Evolutionary conservation across 371 early-diverging fungal genomes (phyloP).

Genomic region (Mucor irregularis): DNA sequence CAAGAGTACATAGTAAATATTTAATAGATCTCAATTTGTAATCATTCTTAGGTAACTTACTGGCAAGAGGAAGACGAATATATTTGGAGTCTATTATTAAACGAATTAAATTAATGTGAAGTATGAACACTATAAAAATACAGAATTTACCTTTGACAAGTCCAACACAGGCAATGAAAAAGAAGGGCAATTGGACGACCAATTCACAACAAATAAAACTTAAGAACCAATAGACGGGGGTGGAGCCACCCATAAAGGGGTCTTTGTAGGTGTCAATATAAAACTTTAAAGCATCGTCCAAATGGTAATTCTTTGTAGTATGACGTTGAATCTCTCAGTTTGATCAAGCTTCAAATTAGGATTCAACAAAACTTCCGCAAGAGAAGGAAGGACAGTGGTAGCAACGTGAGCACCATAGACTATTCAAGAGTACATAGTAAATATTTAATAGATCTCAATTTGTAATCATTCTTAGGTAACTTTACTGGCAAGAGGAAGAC

Average conservation of each 20-base stretch:
- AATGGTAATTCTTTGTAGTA: too few species aligned
- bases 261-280: slow-evolving; percentile 53
- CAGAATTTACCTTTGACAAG: slow-evolving; percentile 43
- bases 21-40: too few species aligned
- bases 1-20: background rate
- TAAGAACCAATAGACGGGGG: slow-evolving; percentile 54
- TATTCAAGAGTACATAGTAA: background rate
- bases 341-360: slow-evolving; percentile 27
- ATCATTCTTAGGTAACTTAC: slow-evolving; percentile 18
- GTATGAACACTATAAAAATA: too few species aligned
- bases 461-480: background rate
- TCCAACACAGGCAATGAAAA: slow-evolving; percentile 56
- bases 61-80: slow-evolving; percentile 46
- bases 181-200: slow-evolving; percentile 69
- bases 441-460: too few species aligned
- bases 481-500: slow-evolving; percentile 47
- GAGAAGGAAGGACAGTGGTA: slow-evolving; percentile 58
- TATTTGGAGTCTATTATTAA: too few species aligned
- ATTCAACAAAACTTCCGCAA: slow-evolving; percentile 51
- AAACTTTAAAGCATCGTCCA: slow-evolving; percentile 30
- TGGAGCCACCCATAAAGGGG: slow-evolving; percentile 53
- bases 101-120: too few species aligned
- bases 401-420: slow-evolving; percentile 65
- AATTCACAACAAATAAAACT: slow-evolving; percentile 56
- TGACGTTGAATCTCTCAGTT: slow-evolving; percentile 33